These are phyloP conservation scores for Trypanosoma lewisi DNA, from an alignment of 208 protist genomes.

Conservation along the genomic window DNA sequence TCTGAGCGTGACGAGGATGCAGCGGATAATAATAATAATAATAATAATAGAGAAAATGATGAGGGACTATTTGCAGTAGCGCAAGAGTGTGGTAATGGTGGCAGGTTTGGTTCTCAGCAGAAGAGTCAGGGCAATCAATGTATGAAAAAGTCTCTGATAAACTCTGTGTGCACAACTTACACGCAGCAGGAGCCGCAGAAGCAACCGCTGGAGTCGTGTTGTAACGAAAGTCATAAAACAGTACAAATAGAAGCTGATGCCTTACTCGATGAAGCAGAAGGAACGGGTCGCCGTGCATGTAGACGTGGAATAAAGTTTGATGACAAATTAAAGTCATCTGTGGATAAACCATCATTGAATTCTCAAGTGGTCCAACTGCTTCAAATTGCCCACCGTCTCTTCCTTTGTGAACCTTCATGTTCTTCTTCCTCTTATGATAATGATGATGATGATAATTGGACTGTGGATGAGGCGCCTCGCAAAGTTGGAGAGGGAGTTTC, in stretches of 20 bases:
- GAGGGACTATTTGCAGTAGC: background rate
- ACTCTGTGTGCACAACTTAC: background rate
- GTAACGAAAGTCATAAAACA: background rate
- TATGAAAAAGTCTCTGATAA: background rate
- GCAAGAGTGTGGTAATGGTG: background rate
- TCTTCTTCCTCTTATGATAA: background rate
- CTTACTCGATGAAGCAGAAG: background rate
- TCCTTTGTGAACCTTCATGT: background rate
- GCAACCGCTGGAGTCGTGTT: background rate
- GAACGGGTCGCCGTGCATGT: background rate
- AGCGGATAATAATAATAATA: background rate
- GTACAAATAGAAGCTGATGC: background rate
- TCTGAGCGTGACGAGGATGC: background rate
- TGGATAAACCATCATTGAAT: background rate
- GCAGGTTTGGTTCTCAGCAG: background rate
- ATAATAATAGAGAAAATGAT: background rate
- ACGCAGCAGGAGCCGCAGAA: background rate
- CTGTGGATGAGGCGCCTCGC: background rate
- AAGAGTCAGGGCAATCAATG: background rate
- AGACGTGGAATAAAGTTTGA: background rate
- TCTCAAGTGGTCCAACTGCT: constrained; percentile 10
- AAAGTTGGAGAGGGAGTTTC: background rate
- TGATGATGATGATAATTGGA: background rate
- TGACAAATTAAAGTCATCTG: background rate
- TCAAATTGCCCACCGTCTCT: constrained; percentile 4